These are phyloP conservation scores for Vigna reflexopilosa DNA, from an alignment of 306 rosid genomes.

Conservation along the genomic window DNA sequence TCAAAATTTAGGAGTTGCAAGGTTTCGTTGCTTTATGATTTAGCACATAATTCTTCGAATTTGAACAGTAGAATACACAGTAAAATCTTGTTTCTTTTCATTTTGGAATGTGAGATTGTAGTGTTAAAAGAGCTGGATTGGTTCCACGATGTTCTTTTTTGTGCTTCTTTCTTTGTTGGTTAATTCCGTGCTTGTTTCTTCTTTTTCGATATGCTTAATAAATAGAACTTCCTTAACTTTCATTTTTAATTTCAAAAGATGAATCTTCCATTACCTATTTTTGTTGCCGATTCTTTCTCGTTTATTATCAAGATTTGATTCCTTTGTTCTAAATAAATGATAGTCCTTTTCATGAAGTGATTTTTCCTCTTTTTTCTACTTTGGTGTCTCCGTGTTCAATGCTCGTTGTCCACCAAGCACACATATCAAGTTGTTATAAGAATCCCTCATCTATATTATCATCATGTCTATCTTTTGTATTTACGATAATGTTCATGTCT, in stretches of 20 bases:
- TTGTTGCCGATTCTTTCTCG: constrained; percentile 5
- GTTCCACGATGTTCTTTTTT: constrained; percentile 31
- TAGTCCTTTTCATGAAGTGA: not conserved
- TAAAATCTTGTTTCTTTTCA: too few relatives aligned
- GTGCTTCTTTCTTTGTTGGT: constrained; percentile 30
- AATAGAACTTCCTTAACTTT: constrained; percentile 7
- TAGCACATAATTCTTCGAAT: constrained; percentile 30
- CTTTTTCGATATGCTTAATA: not conserved
- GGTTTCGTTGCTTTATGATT: constrained; percentile 49
- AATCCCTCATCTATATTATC: not conserved
- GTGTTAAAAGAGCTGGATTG: not conserved
- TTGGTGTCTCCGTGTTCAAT: constrained; percentile 8
- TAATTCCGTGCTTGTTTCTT: constrained; percentile 10
- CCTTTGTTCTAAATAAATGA: constrained; percentile 44
- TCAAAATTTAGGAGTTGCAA: constrained; percentile 51
- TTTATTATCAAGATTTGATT: not conserved
- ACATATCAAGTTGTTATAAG: not conserved
- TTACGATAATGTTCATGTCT: too few relatives aligned
- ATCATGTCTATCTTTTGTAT: not conserved
- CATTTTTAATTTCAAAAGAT: constrained; percentile 9
- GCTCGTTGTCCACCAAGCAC: constrained; percentile 12
- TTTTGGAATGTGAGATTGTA: too few relatives aligned
- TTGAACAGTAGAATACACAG: too few relatives aligned
- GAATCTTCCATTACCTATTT: constrained; percentile 42
- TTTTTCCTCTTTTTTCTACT: not conserved